A percentile compares a stretch with the other conserved stretches of the same genome.
These are phyloP conservation scores for Pseudopyrenochaeta lycopersici DNA, from an alignment of 2,329 filamentous ascomycete species.

Conservation along the genomic window DNA sequence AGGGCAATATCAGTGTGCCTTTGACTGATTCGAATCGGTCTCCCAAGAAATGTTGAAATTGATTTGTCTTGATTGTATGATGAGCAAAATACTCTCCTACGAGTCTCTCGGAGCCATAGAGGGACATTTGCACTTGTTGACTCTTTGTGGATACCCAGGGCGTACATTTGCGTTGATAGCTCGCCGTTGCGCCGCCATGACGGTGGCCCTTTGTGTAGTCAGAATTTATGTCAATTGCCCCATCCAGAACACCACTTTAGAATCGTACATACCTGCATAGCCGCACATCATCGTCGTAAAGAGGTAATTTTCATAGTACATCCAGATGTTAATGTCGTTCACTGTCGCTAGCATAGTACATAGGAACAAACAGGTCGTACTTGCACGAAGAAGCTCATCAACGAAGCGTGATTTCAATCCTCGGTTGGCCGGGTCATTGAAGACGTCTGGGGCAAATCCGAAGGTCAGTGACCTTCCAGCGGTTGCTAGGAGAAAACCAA, in stretches of 20 bases:
- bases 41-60: slow-evolving; percentile 45
- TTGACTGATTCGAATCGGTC: slow-evolving; percentile 41
- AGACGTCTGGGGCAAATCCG: slow-evolving; percentile 29
- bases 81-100: slow-evolving; percentile 38
- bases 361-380: slow-evolving; percentile 49
- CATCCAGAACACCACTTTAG: neutral
- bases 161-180: slow-evolving; percentile 40
- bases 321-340: slow-evolving; percentile 50
- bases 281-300: slow-evolving; percentile 49
- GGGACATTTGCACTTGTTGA: slow-evolving; percentile 33
- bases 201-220: slow-evolving; percentile 28
- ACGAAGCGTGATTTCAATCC: slow-evolving; percentile 30
- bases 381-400: slow-evolving; percentile 44
- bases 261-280: slow-evolving; percentile 47
- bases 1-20: slow-evolving; percentile 40
- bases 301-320: slow-evolving; percentile 48
- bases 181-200: slow-evolving; percentile 45
- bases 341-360: slow-evolving; percentile 49
- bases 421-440: slow-evolving; percentile 25
- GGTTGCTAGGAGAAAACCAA: slow-evolving; percentile 49
- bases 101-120: slow-evolving; percentile 39
- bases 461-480: slow-evolving; percentile 47
- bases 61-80: slow-evolving; percentile 44
- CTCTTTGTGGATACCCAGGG: slow-evolving; percentile 44
- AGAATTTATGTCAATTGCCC: neutral